Evolutionary conservation across 345 rosid genomes (phyloP), one percentile per base, ranked within the genome.

Genomic region (Salix arbutifolia): DNA sequence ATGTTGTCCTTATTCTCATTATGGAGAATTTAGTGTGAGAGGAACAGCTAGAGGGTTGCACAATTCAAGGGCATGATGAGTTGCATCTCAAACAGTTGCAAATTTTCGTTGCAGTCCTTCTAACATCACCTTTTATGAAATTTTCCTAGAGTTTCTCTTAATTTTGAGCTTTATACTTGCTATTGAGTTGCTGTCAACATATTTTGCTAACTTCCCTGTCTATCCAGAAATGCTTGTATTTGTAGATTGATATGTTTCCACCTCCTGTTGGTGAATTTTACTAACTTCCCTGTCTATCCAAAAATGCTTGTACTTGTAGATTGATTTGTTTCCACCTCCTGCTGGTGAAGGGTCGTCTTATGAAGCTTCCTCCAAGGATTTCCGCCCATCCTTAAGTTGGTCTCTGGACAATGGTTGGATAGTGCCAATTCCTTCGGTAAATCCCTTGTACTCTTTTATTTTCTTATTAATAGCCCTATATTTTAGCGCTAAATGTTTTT

Each of bases 371-470:
- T 69, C 76, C 67, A 71, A 82, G 72, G 90, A 89, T 73, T 66
- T 89, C 31, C 90, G 95, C 25, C 95, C 95, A 75, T 83, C 91
- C 67, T 72, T 91, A 83, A 84, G 87, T 62, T 91, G 95, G 95
- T 88, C 89, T 60, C 70, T 67, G 2, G 81, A 74, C 52, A 72
- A 68, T 78, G 92, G 95, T 28, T 89, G 92, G 95, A 81, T 38
- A 5, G 62, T 85, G 35, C 92, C 86, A 70, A 33, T 12, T 72
- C 60, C 83, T 69, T 73, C 23, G 82, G 79, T 81, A 31, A 30
- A n/a, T 69, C n/a, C 52, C 72, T 42, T 72, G 12, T 44, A 25
- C 42, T 61, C 12, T 68, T 73, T 4, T 9, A 67, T 30, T 74
- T 64, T 23, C 68, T 58, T 66, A 23, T 72, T 3, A 74, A 23